Base-by-base conservation (phyloP, 768 basidiomycete genomes). In the Amanita inopinata region DNA sequence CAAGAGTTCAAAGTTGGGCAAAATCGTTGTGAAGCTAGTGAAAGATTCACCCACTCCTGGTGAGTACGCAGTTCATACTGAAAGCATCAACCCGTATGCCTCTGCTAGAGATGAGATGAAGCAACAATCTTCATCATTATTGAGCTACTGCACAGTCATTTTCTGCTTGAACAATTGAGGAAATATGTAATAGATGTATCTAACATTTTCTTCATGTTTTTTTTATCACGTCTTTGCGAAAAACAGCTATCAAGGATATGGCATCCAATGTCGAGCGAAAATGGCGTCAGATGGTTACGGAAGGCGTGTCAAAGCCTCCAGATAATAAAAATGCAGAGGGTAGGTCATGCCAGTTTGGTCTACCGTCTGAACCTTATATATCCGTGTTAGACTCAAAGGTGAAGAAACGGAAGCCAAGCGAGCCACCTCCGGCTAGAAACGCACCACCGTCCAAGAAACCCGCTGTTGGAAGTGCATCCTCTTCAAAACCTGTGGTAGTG, bases 231-330 rank as follows among this genome's bases (percentile, higher is more conserved):
- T 47, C 56, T 52, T 58, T 51, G 50, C 42, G 50, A 56, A 66
- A 59, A 61, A 61, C 71, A 90, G 87, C 87, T 66, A 76, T 87
- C 81, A 85, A 88, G 80, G 87, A 90, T 67, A 86, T 90, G 83
- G 87, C 87, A 54, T 76, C 76, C 59, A 88, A 86, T 67, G 70
- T 90, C 67, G 85, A 87, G 64, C 76, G 76, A 55, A 79, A 78
- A 67, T 90, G 87, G 88, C 77, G 83, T 45, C 65, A 66, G 48
- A 64, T 85, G 60, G 66, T 83, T 36, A 49, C 63, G 57, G 65
- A 65, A 56, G 54, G 58, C 53, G 55, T 53, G 47, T 49, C 53
- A 52, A 75, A 68, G 56, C 62, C 60, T 45, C 50, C 55, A 40
- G 61, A 74, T 65, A 68, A 58, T 56, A 67, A 71, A 56, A 61